These are phyloP conservation scores for Glycyrrhiza uralensis DNA, from an alignment of 306 rosid genomes.

Conservation along the genomic window DNA sequence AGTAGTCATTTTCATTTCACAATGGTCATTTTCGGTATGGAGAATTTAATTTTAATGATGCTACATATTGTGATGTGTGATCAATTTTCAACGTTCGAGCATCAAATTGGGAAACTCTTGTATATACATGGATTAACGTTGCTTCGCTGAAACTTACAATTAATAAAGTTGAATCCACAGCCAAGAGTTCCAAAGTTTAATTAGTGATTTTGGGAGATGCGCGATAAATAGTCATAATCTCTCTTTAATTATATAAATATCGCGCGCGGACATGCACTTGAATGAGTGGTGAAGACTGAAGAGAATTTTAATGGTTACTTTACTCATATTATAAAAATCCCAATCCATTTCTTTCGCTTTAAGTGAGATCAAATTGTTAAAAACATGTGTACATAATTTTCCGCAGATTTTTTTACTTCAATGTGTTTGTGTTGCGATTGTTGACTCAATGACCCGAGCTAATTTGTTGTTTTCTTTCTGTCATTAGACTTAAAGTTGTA, in stretches of 20 bases:
- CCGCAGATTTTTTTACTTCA: too few relatives aligned
- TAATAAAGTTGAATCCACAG: background rate
- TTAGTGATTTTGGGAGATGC: background rate
- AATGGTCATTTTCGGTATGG: slow-evolving; percentile 27
- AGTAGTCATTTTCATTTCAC: slow-evolving; percentile 35
- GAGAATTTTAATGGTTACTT: too few relatives aligned
- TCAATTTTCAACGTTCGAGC: background rate
- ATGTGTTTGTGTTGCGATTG: too few relatives aligned
- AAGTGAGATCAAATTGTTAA: too few relatives aligned
- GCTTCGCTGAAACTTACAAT: background rate
- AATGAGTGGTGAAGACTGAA: background rate
- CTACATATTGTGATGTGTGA: background rate
- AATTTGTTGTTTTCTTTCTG: too few relatives aligned
- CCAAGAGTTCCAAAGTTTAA: slow-evolving; percentile 10
- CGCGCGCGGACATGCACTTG: background rate
- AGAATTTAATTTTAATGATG: background rate
- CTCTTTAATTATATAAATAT: background rate
- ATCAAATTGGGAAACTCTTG: background rate
- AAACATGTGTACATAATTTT: too few relatives aligned
- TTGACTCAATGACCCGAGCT: too few relatives aligned
- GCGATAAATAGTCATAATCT: background rate
- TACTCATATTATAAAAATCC: too few relatives aligned
- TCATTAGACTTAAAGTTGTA: too few relatives aligned
- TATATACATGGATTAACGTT: background rate
- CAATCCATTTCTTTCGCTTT: too few relatives aligned